Evolutionary conservation across 495 filamentous ascomycete genomes (phyloP), one percentile per base, ranked within the genome.

Genomic region (Penicillium alfredii): DNA sequence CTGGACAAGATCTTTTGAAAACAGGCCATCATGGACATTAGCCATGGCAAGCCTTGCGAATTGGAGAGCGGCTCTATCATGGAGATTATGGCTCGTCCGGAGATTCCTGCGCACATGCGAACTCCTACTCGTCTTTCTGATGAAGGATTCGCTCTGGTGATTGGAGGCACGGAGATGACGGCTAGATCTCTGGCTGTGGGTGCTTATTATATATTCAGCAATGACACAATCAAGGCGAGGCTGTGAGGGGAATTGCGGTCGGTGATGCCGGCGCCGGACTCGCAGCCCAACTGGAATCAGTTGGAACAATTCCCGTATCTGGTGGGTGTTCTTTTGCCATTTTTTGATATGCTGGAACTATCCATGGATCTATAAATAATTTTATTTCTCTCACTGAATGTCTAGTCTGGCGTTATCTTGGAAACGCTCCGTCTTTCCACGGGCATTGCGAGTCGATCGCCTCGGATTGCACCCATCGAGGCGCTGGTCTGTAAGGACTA

Each of bases 261-360:
- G 4, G 55, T 57, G 1, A 60, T 66, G 36, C 62, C 61, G 0
- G 48, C 47, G 9, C 51, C 56, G 8, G 21, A 45, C 5, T 26
- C 28, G n/a, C 15, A 42, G 4, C 49, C 60, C 1, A 44, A 56
- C 1, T 68, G 56, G 61, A 51, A 42, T 11, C 45, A 67, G 30
- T 57, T 80, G 16, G 71, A 78, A 35, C 32, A 64, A 18, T 49
- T 80, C 1, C 71, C 76, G 0, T 77, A 76, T 38, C 30, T 80
- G 33, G 58, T 58, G 10, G 39, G 44, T 4, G 4, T 10, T 25
- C 27, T 26, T 11, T 6, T 16, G 27, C 8, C 16, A 7, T n/a
- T 8, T 3, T 26, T 9, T 45, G 56, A 2, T 13, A n/a, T 19
- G 21, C 18, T 9, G 18, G 10, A 27, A 26, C n/a, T n/a, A 23